Percentiles rank a stretch among this genome's conserved stretches.
Conservation (phyloP, 73 alveolate species). For the Paramecium tetraurelia region DNA sequence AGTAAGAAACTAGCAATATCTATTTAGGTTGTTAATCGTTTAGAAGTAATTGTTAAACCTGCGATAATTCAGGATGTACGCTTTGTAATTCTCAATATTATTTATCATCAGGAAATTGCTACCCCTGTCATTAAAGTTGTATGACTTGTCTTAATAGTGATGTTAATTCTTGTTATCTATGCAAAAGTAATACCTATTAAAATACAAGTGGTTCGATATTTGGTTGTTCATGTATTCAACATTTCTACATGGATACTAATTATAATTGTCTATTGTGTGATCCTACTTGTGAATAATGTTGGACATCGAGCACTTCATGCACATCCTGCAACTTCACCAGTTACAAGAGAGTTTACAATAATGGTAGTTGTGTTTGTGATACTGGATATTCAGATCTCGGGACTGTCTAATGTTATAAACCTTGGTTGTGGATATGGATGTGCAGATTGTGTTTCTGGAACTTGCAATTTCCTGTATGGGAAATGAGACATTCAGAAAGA, state of each 20-base stretch:
- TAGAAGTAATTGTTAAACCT: background rate
- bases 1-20: background rate
- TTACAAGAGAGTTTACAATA: background rate
- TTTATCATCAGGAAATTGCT: background rate
- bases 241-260: background rate
- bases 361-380: background rate
- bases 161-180: background rate
- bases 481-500: background rate
- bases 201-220: background rate
- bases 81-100: background rate
- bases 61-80: background rate
- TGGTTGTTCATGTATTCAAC: background rate
- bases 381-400: background rate
- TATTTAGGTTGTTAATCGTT: background rate
- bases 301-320: background rate
- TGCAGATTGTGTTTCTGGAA: background rate
- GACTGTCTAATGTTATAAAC: background rate
- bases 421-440: background rate
- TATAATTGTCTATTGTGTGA: background rate
- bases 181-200: background rate
- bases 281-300: background rate
- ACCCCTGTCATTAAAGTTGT: background rate
- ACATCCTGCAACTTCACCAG: background rate
- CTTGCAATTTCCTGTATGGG: background rate
- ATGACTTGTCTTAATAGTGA: background rate